Evolutionary conservation across 257 asterid genomes (phyloP).

Genomic region (Striga asiatica): DNA sequence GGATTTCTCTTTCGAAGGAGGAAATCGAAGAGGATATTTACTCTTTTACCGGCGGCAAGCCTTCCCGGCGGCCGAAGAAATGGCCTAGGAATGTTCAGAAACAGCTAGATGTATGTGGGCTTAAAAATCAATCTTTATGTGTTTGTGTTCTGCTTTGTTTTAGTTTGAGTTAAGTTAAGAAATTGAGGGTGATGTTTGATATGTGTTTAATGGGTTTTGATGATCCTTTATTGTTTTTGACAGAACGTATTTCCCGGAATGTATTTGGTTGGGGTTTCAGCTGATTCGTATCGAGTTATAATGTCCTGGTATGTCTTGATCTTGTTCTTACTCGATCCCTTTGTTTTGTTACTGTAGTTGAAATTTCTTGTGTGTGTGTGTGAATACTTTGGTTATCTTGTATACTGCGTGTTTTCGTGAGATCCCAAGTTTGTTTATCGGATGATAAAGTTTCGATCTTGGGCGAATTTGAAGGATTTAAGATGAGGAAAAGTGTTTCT

Average conservation of each 20-base stretch:
- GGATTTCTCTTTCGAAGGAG: slow-evolving; percentile 69
- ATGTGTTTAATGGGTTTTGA: slow-evolving; percentile 2
- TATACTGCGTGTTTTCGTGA: not conserved
- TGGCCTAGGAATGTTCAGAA: slow-evolving; percentile 66
- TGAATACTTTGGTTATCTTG: slow-evolving; percentile 1
- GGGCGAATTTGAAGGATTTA: slow-evolving; percentile 3
- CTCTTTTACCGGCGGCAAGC: slow-evolving; percentile 66
- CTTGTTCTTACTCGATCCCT: no score
- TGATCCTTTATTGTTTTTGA: not conserved
- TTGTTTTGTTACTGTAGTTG: not conserved
- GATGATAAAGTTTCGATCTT: not conserved
- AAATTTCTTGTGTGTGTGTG: not conserved
- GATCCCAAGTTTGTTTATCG: not conserved
- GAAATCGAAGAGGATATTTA: slow-evolving; percentile 89
- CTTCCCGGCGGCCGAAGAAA: slow-evolving; percentile 65
- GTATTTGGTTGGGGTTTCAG: slow-evolving; percentile 55
- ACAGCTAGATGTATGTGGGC: slow-evolving; percentile 51
- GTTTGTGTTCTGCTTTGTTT: not conserved
- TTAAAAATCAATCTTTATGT: not conserved
- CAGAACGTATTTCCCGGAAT: slow-evolving; percentile 66
- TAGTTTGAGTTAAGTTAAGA: not conserved
- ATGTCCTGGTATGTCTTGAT: slow-evolving; percentile 34
- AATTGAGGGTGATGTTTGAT: not conserved
- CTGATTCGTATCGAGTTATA: slow-evolving; percentile 42
- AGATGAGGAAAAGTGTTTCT: slow-evolving; percentile 4